Percentiles rank a stretch among this genome's conserved stretches.
phyloP scores from a whole-genome alignment of 2,329 filamentous ascomycete species.

The Colletotrichum kahawae region DNA sequence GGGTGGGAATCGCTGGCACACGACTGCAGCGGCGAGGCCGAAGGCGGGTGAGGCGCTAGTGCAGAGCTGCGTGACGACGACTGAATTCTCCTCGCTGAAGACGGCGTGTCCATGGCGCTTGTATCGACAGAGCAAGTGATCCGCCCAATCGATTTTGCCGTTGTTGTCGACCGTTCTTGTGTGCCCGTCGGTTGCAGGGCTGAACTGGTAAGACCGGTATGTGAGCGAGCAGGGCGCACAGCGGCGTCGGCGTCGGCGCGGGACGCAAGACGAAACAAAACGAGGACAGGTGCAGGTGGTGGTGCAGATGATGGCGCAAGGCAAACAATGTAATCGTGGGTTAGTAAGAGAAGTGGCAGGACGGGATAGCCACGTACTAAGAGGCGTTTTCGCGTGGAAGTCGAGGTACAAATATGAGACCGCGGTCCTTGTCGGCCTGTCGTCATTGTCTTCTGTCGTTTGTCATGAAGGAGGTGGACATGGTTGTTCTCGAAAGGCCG shows the following conservation, averaged over 20 bases:
- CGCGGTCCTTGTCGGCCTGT: not conserved
- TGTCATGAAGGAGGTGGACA: not conserved
- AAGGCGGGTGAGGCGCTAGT: conserved; percentile 1
- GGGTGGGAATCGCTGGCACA: not conserved
- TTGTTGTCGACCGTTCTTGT: not conserved
- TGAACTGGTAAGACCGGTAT: not conserved
- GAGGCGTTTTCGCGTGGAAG: not conserved
- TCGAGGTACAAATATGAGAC: not conserved
- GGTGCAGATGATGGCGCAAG: not conserved
- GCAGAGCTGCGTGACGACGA: not conserved
- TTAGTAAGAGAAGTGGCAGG: not conserved
- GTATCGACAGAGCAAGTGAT: not conserved
- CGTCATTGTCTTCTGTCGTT: not conserved
- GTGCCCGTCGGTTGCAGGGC: not conserved
- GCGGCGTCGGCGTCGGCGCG: not conserved
- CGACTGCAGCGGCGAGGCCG: conserved; percentile 12
- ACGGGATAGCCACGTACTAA: not conserved
- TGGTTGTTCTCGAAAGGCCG: not conserved
- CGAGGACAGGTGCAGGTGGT: not conserved
- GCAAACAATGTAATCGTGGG: not conserved
- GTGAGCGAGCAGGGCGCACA: not conserved
- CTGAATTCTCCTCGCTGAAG: not conserved
- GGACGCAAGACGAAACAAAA: not conserved
- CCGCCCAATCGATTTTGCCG: not conserved
- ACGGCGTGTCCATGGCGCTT: not conserved